Conservation (phyloP, 192 early-diverging fungal species). For the Coemansia sp. region DNA sequence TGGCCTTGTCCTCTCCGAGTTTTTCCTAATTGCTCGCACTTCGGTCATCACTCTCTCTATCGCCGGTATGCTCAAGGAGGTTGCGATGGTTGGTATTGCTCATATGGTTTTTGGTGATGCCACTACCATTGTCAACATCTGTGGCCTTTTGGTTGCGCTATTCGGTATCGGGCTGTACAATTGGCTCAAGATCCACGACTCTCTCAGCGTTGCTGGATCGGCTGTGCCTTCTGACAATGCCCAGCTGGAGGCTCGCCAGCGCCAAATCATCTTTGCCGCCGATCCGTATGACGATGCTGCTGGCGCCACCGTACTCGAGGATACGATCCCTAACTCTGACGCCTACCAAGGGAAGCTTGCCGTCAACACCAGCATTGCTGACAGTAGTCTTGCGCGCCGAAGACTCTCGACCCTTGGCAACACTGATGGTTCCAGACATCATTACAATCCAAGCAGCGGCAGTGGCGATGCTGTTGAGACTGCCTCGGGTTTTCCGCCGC, state of each 20-base stretch:
- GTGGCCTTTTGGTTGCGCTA: constrained; percentile 78
- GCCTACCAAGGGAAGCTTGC: constrained; percentile 8
- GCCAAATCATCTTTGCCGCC: constrained; percentile 28
- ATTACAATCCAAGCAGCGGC: background rate
- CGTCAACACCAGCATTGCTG: constrained; percentile 7
- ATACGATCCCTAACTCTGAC: background rate
- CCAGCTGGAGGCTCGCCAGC: constrained; percentile 12
- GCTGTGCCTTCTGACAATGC: background rate
- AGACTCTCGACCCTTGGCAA: constrained; percentile 13
- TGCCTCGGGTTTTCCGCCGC: background rate
- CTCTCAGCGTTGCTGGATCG: background rate
- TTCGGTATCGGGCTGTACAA: constrained; percentile 79
- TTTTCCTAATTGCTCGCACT: constrained; percentile 76
- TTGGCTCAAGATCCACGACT: constrained; percentile 63
- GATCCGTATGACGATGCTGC: constrained; percentile 33
- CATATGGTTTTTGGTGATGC: constrained; percentile 78
- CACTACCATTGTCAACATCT: constrained; percentile 69
- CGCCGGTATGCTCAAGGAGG: constrained; percentile 85
- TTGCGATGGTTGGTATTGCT: constrained; percentile 75
- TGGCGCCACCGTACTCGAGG: constrained; percentile 5
- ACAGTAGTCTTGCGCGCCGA: constrained; percentile 18
- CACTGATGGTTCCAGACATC: background rate
- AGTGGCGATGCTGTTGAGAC: background rate
- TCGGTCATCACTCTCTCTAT: constrained; percentile 88
- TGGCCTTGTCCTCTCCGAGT: constrained; percentile 85